These are phyloP conservation scores for Leishmania lainsoni DNA, from an alignment of 208 protist species.

Conservation along the genomic window DNA sequence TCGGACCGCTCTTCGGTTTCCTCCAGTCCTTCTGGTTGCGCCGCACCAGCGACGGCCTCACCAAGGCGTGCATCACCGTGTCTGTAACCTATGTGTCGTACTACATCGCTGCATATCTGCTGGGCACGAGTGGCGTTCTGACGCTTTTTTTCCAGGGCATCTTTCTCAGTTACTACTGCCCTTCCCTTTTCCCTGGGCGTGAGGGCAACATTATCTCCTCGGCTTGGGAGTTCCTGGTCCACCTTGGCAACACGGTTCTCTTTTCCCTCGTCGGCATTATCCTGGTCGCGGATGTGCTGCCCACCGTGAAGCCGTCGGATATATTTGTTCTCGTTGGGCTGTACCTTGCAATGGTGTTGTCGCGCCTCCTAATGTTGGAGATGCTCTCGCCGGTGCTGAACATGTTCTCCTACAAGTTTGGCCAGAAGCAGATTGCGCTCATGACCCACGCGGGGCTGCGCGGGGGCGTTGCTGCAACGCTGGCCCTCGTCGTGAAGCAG, in stretches of 20 bases:
- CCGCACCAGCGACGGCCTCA: slow-evolving; percentile 45
- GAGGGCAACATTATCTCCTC: slow-evolving; percentile 75
- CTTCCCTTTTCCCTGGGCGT: slow-evolving; percentile 74
- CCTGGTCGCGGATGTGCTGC: slow-evolving; percentile 70
- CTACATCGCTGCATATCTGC: slow-evolving; percentile 67
- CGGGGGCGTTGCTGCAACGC: slow-evolving; percentile 77
- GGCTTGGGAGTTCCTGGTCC: slow-evolving; percentile 89
- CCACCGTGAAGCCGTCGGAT: slow-evolving; percentile 53
- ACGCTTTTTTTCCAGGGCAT: slow-evolving; percentile 83
- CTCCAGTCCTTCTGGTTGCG: slow-evolving; percentile 71
- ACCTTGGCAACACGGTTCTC: slow-evolving; percentile 85
- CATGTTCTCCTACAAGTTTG: slow-evolving; percentile 59
- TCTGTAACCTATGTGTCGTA: slow-evolving; percentile 88
- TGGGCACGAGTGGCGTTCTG: slow-evolving; percentile 83
- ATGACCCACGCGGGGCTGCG: slow-evolving; percentile 77
- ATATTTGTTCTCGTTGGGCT: slow-evolving; percentile 57
- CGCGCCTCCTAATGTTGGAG: slow-evolving; percentile 70
- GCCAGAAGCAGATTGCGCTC: slow-evolving; percentile 53
- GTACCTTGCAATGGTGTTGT: slow-evolving; percentile 69
- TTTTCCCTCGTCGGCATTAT: slow-evolving; percentile 90
- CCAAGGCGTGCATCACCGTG: slow-evolving; percentile 78
- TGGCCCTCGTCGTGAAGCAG: slow-evolving; percentile 74
- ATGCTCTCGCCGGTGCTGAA: slow-evolving; percentile 75
- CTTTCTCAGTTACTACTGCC: slow-evolving; percentile 80
- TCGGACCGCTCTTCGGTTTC: slow-evolving; percentile 77